Evolutionary conservation across 2,329 filamentous ascomycete genomes (phyloP).

Genomic region (Xylaria sp.): DNA sequence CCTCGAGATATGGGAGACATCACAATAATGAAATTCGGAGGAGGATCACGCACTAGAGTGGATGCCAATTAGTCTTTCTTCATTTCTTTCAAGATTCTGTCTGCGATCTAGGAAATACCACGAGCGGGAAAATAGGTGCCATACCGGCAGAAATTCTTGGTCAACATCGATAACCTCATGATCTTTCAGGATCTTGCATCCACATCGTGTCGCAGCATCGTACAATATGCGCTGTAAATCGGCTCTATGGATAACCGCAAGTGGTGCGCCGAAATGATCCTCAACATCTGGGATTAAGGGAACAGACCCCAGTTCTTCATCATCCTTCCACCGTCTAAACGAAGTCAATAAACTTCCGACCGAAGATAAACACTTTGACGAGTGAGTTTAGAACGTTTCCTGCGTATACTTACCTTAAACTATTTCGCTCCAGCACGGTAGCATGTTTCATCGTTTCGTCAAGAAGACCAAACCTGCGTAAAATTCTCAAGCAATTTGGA

Average conservation of each 20-base stretch:
- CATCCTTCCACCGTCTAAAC: slow-evolving; percentile 41
- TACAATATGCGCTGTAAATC: slow-evolving; percentile 43
- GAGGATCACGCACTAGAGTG: slow-evolving; percentile 26
- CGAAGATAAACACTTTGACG: neutral
- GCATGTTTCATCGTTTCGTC: slow-evolving; percentile 35
- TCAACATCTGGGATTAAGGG: slow-evolving; percentile 36
- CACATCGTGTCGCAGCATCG: slow-evolving; percentile 35
- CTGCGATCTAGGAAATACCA: neutral
- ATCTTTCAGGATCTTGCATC: slow-evolving; percentile 39
- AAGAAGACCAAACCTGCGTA: slow-evolving; percentile 48
- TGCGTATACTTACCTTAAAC: slow-evolving; percentile 44
- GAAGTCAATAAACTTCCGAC: slow-evolving; percentile 7
- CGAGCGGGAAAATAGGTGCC: neutral
- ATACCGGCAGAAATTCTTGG: slow-evolving; percentile 34
- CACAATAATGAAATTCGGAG: neutral
- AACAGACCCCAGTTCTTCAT: slow-evolving; percentile 42
- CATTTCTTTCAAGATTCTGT: neutral
- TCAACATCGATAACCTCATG: slow-evolving; percentile 45
- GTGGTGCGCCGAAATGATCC: slow-evolving; percentile 41
- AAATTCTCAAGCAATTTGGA: slow-evolving; percentile 47
- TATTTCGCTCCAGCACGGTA: slow-evolving; percentile 45
- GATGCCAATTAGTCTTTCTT: slow-evolving; percentile 17
- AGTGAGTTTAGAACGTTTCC: neutral
- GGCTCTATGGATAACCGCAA: slow-evolving; percentile 44
- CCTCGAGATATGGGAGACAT: neutral